These are phyloP conservation scores for Eucalyptus marginata DNA, from an alignment of 345 rosid genomes.

Conservation along the genomic window DNA sequence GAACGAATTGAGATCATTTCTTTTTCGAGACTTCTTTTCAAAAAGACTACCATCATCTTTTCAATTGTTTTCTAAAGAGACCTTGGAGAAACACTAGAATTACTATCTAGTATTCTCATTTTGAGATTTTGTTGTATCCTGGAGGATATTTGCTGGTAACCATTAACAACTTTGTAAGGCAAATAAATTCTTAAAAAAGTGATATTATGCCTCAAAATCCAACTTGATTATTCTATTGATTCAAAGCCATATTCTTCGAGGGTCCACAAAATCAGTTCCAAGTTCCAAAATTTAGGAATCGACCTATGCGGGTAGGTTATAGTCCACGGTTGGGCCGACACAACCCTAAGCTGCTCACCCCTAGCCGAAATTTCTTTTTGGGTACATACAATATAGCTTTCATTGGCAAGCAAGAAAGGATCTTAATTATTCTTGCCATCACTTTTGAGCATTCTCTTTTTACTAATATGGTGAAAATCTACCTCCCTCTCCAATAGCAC, in stretches of 20 bases:
- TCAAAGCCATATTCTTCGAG: too few species aligned
- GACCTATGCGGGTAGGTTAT: too few species aligned
- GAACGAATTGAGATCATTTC: too few species aligned
- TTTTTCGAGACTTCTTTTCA: too few species aligned
- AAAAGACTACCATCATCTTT: accelerated
- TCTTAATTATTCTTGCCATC: neutral
- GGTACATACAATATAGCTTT: neutral
- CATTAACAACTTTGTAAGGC: too few species aligned
- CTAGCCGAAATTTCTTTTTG: neutral
- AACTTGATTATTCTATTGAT: accelerated
- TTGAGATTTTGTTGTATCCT: accelerated
- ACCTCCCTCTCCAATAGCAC: neutral
- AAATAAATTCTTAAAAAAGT: too few species aligned
- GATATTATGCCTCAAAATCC: too few species aligned
- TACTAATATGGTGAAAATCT: neutral
- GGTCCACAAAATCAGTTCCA: too few species aligned
- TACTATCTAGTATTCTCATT: too few species aligned
- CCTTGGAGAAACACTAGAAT: accelerated
- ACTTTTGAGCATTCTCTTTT: neutral
- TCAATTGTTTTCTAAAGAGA: accelerated
- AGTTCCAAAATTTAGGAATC: too few species aligned
- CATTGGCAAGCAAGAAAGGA: neutral
- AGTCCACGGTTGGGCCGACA: too few species aligned
- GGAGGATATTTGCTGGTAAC: accelerated
- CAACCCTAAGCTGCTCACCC: too few species aligned